Percentiles rank a stretch among this genome's conserved stretches.
These are phyloP conservation scores for Yarrowia deformans DNA, from an alignment of 805 yeast genomes.

Conservation along the genomic window DNA sequence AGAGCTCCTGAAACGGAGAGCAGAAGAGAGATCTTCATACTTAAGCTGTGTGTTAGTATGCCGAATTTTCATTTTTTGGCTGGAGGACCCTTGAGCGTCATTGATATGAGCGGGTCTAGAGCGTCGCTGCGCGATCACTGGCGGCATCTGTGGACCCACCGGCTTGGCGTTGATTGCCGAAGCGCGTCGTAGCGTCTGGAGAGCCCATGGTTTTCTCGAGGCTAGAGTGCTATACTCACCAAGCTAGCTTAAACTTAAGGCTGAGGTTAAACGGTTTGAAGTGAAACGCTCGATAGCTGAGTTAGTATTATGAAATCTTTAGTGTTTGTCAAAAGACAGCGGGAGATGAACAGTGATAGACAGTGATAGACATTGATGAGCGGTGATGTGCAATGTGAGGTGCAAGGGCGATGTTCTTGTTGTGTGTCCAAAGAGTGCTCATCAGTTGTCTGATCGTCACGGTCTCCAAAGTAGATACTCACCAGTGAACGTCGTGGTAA, in stretches of 20 bases:
- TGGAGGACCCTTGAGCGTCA: too few relatives aligned
- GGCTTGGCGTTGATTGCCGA: not conserved
- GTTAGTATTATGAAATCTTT: constrained; percentile 9
- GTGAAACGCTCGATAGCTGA: constrained; percentile 35
- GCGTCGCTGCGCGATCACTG: too few relatives aligned
- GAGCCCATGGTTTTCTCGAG: not conserved
- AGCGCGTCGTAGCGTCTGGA: not conserved
- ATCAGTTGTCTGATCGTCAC: too few relatives aligned
- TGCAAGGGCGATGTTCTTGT: not conserved
- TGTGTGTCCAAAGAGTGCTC: too few relatives aligned
- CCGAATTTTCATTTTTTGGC: too few relatives aligned
- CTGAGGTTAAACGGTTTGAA: constrained; percentile 12
- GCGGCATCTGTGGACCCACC: not conserved
- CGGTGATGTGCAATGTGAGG: not conserved
- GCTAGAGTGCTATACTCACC: constrained; percentile 4
- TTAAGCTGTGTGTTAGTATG: constrained; percentile 25
- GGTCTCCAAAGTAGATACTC: not conserved
- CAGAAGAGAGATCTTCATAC: constrained; percentile 34
- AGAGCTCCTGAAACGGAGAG: constrained; percentile 28
- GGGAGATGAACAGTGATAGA: constrained; percentile 17
- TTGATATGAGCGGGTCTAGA: too few relatives aligned
- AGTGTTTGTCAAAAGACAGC: not conserved
- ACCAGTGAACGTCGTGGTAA: constrained; percentile 8
- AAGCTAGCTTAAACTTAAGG: constrained; percentile 26
- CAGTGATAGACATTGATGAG: constrained; percentile 2